A percentile compares a stretch with the other conserved stretches of the same genome.
Conservation (phyloP, 495 filamentous ascomycete species). For the Physcia stellaris region DNA sequence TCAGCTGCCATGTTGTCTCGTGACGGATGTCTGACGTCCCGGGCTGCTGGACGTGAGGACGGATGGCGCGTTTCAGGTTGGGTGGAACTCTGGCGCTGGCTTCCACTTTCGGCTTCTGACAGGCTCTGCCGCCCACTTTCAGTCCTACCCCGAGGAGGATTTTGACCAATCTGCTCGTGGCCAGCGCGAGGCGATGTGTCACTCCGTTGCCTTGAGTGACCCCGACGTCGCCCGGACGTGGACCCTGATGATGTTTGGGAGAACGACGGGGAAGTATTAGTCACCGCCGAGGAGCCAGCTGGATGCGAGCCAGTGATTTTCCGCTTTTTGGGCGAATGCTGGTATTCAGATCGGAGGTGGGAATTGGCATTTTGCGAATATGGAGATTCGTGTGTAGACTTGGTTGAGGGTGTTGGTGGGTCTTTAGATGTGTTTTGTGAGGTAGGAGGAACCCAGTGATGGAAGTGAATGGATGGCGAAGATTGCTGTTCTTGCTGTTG, state of each 20-base stretch:
- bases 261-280: conserved; percentile 17
- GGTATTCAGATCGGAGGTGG: conserved; percentile 24
- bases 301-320: conserved; percentile 28
- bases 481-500: conserved; percentile 41
- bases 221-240: conserved; percentile 43
- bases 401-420: conserved; percentile 19
- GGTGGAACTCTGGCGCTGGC: conserved; percentile 14
- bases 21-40: conserved; percentile 13
- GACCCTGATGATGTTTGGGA: conserved; percentile 28
- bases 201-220: conserved; percentile 57
- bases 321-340: conserved; percentile 29
- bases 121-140: conserved; percentile 15
- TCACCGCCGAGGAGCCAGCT: conserved; percentile 24
- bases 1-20: conserved; percentile 12
- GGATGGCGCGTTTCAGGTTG: conserved; percentile 18
- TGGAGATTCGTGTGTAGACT: conserved; percentile 19
- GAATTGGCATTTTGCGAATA: conserved; percentile 12
- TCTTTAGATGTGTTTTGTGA: conserved; percentile 36
- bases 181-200: conserved; percentile 35
- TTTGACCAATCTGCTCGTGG: conserved; percentile 4
- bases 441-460: conserved; percentile 78
- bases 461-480: conserved; percentile 69
- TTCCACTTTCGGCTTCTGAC: conserved; percentile 18
- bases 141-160: conserved; percentile 8
- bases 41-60: conserved; percentile 12